phyloP scores from a whole-genome alignment of 2,329 filamentous ascomycete species.

The Ophiosphaerella narmari region DNA sequence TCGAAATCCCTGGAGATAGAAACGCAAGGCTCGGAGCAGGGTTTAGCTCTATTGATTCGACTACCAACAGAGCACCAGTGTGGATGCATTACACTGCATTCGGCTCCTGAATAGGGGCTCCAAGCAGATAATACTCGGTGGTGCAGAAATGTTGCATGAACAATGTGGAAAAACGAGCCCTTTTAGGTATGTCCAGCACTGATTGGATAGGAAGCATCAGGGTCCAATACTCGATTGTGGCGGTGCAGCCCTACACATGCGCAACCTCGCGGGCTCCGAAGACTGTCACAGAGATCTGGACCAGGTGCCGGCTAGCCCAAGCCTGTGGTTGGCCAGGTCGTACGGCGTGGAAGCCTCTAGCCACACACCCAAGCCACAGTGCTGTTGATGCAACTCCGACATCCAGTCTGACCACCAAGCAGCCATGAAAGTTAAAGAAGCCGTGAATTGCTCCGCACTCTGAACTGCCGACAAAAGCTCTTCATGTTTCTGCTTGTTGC shows the following conservation, averaged over 20 bases:
- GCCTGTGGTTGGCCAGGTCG: slow-evolving; percentile 9
- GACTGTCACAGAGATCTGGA: slow-evolving; percentile 5
- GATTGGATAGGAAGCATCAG: slow-evolving; percentile 14
- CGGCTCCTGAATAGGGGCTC: slow-evolving; percentile 5
- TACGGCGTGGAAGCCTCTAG: slow-evolving; percentile 19
- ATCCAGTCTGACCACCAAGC: no score
- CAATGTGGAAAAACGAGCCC: slow-evolving; percentile 11
- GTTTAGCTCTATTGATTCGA: no score
- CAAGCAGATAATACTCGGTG: slow-evolving; percentile 8
- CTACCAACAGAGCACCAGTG: no score
- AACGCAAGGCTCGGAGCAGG: no score
- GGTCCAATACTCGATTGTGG: slow-evolving; percentile 16
- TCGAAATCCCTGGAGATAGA: no score
- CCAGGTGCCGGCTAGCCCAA: neutral
- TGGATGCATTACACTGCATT: slow-evolving; percentile 6
- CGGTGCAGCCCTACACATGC: slow-evolving; percentile 28
- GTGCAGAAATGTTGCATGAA: slow-evolving; percentile 8
- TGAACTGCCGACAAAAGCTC: no score
- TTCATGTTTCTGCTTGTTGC: neutral
- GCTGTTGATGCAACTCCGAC: neutral
- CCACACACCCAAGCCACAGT: slow-evolving; percentile 23
- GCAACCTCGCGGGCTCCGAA: slow-evolving; percentile 20
- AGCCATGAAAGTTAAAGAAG: no score
- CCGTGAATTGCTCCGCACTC: no score
- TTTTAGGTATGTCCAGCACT: slow-evolving; percentile 3